Conservation (phyloP, 768 basidiomycete genomes). For the Mrakia blollopis region DNA sequence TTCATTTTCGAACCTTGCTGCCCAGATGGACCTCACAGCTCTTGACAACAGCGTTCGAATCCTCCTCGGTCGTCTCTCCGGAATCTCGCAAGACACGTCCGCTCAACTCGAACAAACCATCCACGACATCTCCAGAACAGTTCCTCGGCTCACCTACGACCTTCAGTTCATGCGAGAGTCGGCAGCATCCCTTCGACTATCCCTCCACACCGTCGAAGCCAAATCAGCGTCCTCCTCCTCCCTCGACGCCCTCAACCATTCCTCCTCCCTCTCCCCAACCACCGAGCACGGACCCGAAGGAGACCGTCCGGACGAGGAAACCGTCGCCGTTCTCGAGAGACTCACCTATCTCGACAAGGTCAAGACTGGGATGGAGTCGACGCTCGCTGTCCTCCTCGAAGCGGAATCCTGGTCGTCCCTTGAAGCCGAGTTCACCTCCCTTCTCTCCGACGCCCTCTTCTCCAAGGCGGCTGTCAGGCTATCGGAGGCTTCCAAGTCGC, state of each 20-base stretch:
- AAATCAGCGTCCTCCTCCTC: conserved; percentile 44
- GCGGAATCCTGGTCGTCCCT: conserved; percentile 96
- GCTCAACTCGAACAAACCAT: conserved; percentile 79
- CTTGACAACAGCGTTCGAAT: conserved; percentile 71
- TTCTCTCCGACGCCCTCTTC: conserved; percentile 73
- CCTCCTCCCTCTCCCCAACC: background rate
- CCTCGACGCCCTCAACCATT: conserved; percentile 9
- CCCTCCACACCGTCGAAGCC: conserved; percentile 60
- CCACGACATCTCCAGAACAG: conserved; percentile 83
- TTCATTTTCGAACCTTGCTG: background rate
- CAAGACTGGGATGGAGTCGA: conserved; percentile 79
- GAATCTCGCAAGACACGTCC: conserved; percentile 83
- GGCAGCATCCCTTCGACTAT: conserved; percentile 66
- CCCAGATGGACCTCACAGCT: conserved; percentile 50
- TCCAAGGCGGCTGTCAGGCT: conserved; percentile 76
- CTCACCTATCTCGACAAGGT: conserved; percentile 77
- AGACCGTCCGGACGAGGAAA: conserved; percentile 51
- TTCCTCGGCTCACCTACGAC: conserved; percentile 89
- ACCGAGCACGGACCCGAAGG: conserved; percentile 33
- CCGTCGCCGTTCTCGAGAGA: conserved; percentile 57
- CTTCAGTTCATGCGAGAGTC: conserved; percentile 95
- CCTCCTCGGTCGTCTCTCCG: conserved; percentile 72
- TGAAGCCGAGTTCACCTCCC: conserved; percentile 81
- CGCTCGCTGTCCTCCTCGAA: conserved; percentile 82
- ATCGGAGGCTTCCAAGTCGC: conserved; percentile 78